Evolutionary conservation across 192 early-diverging fungal species (phyloP).

Genomic region (Linnemannia exigua): DNA sequence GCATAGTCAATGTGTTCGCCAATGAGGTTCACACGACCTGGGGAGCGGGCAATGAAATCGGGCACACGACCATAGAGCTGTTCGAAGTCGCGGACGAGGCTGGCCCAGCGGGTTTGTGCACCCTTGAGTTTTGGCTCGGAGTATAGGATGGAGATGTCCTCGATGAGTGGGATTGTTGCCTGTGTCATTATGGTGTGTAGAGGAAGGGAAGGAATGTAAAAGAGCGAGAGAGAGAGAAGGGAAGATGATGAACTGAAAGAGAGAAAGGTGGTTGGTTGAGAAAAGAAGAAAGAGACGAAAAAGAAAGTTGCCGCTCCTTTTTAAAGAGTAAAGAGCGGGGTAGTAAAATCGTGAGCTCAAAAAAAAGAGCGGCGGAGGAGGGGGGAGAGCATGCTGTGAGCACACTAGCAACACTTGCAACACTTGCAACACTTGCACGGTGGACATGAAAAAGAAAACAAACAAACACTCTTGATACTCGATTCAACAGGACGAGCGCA

Average conservation of each 20-base stretch:
- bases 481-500: background rate
- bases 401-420: no score
- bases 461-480: background rate
- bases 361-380: background rate
- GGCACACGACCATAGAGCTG: slow-evolving; percentile 69
- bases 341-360: slow-evolving; percentile 1
- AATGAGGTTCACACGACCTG: slow-evolving; percentile 97
- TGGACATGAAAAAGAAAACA: background rate
- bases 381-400: background rate
- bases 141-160: slow-evolving; percentile 54
- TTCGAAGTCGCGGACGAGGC: slow-evolving; percentile 65
- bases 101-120: slow-evolving; percentile 65
- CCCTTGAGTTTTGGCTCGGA: slow-evolving; percentile 40
- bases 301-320: slow-evolving; percentile 7
- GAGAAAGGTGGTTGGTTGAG: background rate
- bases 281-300: slow-evolving; percentile 7
- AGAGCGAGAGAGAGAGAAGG: slow-evolving; percentile 1
- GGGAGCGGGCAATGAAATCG: slow-evolving; percentile 88
- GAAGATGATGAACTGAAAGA: background rate
- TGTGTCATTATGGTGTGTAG: slow-evolving; percentile 9
- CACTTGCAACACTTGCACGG: background rate
- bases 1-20: slow-evolving; percentile 98
- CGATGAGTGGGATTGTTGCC: slow-evolving; percentile 37
- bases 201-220: background rate
- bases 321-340: background rate